phyloP scores from a whole-genome alignment of 2,329 filamentous ascomycete species.

The Claviceps sp. region DNA sequence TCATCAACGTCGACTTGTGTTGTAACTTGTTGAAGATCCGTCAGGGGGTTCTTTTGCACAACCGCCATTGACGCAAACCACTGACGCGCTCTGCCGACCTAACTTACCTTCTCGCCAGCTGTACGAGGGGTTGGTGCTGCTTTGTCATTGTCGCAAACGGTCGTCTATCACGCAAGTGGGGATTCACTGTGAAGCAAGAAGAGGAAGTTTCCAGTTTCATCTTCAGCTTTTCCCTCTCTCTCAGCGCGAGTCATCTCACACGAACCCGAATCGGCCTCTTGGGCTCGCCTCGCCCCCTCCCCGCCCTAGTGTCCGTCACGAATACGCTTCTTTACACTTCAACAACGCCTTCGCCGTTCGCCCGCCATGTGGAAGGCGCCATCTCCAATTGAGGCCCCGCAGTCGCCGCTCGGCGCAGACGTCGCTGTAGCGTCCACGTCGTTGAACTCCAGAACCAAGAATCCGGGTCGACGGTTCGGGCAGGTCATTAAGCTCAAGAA shows the following conservation, averaged over 20 bases:
- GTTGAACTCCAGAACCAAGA: constrained; percentile 14
- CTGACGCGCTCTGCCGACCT: too few species aligned
- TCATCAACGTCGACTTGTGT: too few species aligned
- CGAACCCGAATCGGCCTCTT: not conserved
- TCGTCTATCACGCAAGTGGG: not conserved
- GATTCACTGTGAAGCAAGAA: not conserved
- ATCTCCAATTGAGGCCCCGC: constrained; percentile 8
- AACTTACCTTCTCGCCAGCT: too few species aligned
- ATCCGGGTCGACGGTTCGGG: constrained; percentile 44
- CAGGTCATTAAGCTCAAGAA: constrained; percentile 63
- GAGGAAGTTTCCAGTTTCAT: too few species aligned
- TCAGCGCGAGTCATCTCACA: too few species aligned
- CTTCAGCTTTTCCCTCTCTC: too few species aligned
- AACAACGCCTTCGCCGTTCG: not conserved
- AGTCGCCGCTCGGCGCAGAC: constrained; percentile 1
- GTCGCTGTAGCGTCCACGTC: constrained; percentile 1
- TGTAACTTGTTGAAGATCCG: too few species aligned
- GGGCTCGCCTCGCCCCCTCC: not conserved
- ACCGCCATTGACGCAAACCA: too few species aligned
- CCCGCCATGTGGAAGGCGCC: constrained; percentile 14
- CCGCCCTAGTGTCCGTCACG: not conserved
- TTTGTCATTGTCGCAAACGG: not conserved
- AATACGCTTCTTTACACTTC: too few species aligned
- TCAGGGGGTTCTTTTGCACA: too few species aligned
- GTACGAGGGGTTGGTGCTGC: too few species aligned